Evolutionary conservation across 495 filamentous ascomycete genomes (phyloP), one percentile per base, ranked within the genome.

Genomic region (Penicillium odoratum): DNA sequence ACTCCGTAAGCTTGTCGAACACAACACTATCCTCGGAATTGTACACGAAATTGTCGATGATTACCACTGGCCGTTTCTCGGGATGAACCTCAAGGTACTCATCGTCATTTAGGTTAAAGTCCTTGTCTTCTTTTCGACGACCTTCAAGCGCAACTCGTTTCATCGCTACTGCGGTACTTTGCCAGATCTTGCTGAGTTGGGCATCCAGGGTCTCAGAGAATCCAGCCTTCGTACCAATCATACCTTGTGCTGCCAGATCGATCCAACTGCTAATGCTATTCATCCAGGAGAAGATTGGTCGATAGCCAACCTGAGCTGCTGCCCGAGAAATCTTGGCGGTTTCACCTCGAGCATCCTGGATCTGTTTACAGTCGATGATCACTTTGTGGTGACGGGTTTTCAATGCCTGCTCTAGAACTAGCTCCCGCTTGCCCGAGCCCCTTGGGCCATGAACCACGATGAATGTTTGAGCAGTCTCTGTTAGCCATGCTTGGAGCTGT

Each of bases 121-220:
- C 92, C 54, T 87, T 86, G 63, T 90, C 89, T 3, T 81, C 70
- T 70, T 91, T 93, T 7, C 79, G 77, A 30, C 89, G 83, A 16
- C 73, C 75, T 40, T 85, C 79, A 6, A 98, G 76, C 0, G 88
- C 88, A 28, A 97, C 85, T 16, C 83, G 73, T 63, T 88, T 91
- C 47, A 98, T 78, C 7, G 95, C 93, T 4, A 82, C 83, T 4
- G 87, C 85, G 0, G 95, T 90, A 58, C 88, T 97, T 59, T 93
- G 89, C 71, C 89, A 87, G 57, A 98, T 97, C 74, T 98, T 98
- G 67, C 82, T 85, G 5, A 98, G 76, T 66, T 98, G 94, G 0
- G 87, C 86, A 68, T 98, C 94, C 18, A 98, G 72, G 0, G 93
- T 98, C 69, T 98, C 94, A 0, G 90, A 94, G 69, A 98, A 97